Percentiles rank a stretch among this genome's conserved stretches.
Evolutionary conservation across 805 yeast species (phyloP).

Genomic region (Danielia reshetovae): DNA sequence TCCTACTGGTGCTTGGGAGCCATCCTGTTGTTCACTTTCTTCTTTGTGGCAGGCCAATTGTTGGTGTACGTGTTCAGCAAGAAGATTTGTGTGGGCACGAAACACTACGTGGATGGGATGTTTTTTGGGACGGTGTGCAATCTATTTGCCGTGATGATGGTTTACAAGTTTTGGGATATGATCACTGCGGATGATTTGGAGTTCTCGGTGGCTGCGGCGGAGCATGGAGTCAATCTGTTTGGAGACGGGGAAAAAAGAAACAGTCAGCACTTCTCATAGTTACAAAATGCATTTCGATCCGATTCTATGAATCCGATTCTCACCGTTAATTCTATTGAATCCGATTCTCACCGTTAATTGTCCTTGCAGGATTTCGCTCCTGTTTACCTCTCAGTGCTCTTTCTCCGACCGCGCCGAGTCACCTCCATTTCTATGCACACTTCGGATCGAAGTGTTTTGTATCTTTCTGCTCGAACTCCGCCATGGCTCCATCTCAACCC

Average conservation of each 20-base stretch:
- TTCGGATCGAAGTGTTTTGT: neutral
- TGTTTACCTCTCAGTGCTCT: no score
- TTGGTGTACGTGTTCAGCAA: slow-evolving; percentile 66
- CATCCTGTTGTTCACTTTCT: slow-evolving; percentile 61
- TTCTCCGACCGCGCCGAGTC: no score
- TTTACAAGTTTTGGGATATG: slow-evolving; percentile 95
- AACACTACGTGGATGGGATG: slow-evolving; percentile 88
- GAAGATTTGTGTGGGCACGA: slow-evolving; percentile 61
- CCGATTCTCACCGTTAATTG: no score
- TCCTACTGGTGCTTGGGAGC: slow-evolving; percentile 92
- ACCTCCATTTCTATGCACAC: slow-evolving; percentile 4
- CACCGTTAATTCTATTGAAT: no score
- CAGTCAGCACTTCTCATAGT: slow-evolving; percentile 10
- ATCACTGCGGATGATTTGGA: slow-evolving; percentile 93
- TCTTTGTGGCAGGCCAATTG: slow-evolving; percentile 79
- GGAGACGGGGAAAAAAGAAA: slow-evolving; percentile 30
- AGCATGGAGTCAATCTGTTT: slow-evolving; percentile 33
- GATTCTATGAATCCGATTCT: no score
- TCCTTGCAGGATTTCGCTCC: no score
- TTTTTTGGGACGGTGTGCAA: slow-evolving; percentile 82
- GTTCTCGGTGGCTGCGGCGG: slow-evolving; percentile 62
- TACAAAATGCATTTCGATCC: no score
- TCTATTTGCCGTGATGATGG: slow-evolving; percentile 85
- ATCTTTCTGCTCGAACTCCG: no score
- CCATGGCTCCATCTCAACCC: no score